These are phyloP conservation scores for Ustanciosporium gigantosporum DNA, from an alignment of 1,284 basidiomycete genomes.

Conservation along the genomic window DNA sequence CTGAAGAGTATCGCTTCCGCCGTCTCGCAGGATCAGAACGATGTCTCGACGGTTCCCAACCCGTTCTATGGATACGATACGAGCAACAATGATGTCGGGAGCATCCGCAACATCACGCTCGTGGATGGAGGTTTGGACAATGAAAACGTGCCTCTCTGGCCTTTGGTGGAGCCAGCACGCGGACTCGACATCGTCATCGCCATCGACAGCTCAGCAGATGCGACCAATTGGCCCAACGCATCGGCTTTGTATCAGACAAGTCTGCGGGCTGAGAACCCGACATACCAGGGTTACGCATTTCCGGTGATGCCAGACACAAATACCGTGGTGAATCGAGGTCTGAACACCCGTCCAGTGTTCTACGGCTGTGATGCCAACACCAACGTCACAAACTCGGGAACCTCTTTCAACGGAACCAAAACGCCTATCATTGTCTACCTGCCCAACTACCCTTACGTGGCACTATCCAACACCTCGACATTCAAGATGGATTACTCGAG, in stretches of 20 bases:
- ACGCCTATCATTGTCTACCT: conserved; percentile 64
- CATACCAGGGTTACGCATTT: conserved; percentile 58
- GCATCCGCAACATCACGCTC: conserved; percentile 48
- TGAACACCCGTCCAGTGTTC: conserved; percentile 73
- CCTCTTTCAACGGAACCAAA: conserved; percentile 47
- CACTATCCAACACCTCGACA: conserved; percentile 47
- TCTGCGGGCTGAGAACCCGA: conserved; percentile 21
- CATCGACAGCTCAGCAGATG: conserved; percentile 69
- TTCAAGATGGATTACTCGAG: conserved; percentile 61
- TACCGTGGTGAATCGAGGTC: conserved; percentile 69
- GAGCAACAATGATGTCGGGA: conserved; percentile 26
- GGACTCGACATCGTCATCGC: conserved; percentile 72
- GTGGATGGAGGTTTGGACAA: conserved; percentile 55
- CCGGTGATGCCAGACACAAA: conserved; percentile 63
- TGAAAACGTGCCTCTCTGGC: conserved; percentile 70
- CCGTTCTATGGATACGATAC: conserved; percentile 62
- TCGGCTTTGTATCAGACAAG: conserved; percentile 62
- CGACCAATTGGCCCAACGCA: conserved; percentile 70
- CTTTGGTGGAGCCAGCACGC: conserved; percentile 70
- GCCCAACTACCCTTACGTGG: conserved; percentile 64
- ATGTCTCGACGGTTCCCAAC: conserved; percentile 63
- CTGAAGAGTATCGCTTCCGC: conserved; percentile 38
- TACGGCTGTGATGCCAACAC: conserved; percentile 70
- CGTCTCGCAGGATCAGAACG: conserved; percentile 59
- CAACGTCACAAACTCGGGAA: conserved; percentile 46